Percentiles rank a stretch among this genome's conserved stretches.
Evolutionary conservation across 108 stramenopile species (phyloP).

Genomic region (Nitzschia putrida): DNA sequence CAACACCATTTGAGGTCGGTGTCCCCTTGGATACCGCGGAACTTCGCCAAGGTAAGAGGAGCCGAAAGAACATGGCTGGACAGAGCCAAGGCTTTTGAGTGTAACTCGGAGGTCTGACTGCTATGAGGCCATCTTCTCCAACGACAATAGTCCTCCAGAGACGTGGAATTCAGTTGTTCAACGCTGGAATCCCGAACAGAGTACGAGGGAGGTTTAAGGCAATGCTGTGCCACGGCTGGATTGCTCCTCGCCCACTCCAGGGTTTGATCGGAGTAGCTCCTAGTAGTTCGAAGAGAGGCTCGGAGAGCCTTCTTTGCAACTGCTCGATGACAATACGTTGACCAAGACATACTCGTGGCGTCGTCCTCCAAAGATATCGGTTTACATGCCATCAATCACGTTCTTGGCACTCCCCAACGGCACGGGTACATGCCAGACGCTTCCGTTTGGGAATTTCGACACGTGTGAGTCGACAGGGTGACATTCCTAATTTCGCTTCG

Average conservation of each 20-base stretch:
- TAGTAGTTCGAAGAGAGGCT: too few species aligned
- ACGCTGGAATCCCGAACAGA: background rate
- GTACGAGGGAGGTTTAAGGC: conserved; percentile 21
- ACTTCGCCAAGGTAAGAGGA: conserved; percentile 64
- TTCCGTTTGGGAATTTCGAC: too few species aligned
- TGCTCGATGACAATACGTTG: too few species aligned
- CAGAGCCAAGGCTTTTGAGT: conserved; percentile 44
- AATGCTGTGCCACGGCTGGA: conserved; percentile 25
- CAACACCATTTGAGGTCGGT: conserved; percentile 45
- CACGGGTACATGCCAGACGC: too few species aligned
- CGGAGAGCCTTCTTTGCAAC: too few species aligned
- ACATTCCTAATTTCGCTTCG: too few species aligned
- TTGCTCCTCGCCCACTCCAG: conserved; percentile 33
- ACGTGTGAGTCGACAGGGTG: too few species aligned
- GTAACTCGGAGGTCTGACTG: conserved; percentile 4
- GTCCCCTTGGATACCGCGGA: background rate
- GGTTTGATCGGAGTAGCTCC: conserved; percentile 12
- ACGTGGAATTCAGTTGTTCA: conserved; percentile 8
- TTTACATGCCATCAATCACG: too few species aligned
- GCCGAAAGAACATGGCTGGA: conserved; percentile 74
- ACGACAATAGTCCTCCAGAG: conserved; percentile 54
- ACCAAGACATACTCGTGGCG: too few species aligned
- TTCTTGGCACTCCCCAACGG: too few species aligned
- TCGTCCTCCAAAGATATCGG: too few species aligned
- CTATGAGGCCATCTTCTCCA: conserved; percentile 56